Evolutionary conservation across 1,284 basidiomycete genomes (phyloP), one percentile per base, ranked within the genome.

Genomic region (Ustilago bromivora): DNA sequence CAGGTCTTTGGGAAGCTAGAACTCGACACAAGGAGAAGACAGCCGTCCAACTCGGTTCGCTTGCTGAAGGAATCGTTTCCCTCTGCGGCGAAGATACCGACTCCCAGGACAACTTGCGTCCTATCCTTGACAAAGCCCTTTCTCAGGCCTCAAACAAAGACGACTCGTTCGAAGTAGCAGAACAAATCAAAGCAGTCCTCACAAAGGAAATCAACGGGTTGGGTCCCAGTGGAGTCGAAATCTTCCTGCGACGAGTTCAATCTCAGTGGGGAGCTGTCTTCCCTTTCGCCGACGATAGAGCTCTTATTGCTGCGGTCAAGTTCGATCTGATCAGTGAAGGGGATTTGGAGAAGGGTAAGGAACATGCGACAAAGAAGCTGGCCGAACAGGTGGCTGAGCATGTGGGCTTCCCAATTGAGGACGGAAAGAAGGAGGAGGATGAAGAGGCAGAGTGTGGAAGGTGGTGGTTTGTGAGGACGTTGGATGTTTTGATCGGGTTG

Each of bases 1-100:
- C 71, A 0, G 79, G 68, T 10, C 47, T 81, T 2, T 81, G 76
- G 76, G 71, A 76, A 47, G 79, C 79, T 2, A 55, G 77, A 12
- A 81, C 79, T 2, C 79, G 79, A 62, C 79, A 81, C 35, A 81
- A 81, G 43, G 79, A 79, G 46, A 81, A 81, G 65, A 77, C 77
- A 0, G 77, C 79, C 15, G 67, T 63, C 11, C 79, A 81, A 63
- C 57, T 81, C 2, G 79, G 77, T 0, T 63, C 53, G 11, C 64
- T 81, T n/a, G 73, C 78, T 4, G 57, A 76, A 40, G 79, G 77
- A 1, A 57, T 79, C 15, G 31, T 55, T 1, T 19, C 43, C 17
- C 51, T 79, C 9, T 70, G 72, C 35, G 69, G 47, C 2, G 57
- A 61, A 1, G 47, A 47, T 1, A 49, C 51, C 5, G 64, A 67